Conservation (phyloP, 169 alveolate genomes). For the Plasmodium reichenowi region DNA sequence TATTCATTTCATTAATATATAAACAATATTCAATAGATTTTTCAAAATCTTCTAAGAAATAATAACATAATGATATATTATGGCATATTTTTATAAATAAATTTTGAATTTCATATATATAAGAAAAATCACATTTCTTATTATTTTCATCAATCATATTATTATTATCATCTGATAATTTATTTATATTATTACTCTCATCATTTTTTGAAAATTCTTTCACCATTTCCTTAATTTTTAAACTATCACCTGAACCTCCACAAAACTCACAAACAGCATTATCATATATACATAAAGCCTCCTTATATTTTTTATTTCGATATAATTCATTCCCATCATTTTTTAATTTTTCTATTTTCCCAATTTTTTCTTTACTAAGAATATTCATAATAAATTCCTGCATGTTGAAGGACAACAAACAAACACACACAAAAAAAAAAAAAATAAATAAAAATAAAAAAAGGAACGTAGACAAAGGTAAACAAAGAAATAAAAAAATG, state of each 20-base stretch:
- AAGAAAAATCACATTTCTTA: not conserved
- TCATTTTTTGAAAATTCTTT: conserved; percentile 17
- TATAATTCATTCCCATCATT: conserved; percentile 50
- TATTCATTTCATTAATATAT: conserved; percentile 40
- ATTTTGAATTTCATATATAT: not conserved
- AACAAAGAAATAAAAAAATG: too few relatives aligned
- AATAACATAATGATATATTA: conserved; percentile 59
- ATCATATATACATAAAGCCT: conserved; percentile 29
- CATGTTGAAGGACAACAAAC: not conserved
- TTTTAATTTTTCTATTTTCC: conserved; percentile 24
- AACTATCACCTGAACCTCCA: conserved; percentile 9
- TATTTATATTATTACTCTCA: not conserved
- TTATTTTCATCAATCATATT: not conserved
- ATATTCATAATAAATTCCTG: not conserved
- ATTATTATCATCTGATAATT: not conserved
- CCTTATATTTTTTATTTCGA: conserved; percentile 38
- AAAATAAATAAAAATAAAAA: not conserved
- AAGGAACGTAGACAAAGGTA: too few relatives aligned
- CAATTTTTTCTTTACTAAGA: conserved; percentile 15
- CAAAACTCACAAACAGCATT: conserved; percentile 22
- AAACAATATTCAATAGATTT: conserved; percentile 34
- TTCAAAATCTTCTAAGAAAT: conserved; percentile 36
- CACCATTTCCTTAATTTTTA: conserved; percentile 9
- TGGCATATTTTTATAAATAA: conserved; percentile 48
- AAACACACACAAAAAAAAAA: not conserved